Evolutionary conservation across 495 filamentous ascomycete genomes (phyloP), one percentile per base, ranked within the genome.

Genomic region (Tricharina praecox): DNA sequence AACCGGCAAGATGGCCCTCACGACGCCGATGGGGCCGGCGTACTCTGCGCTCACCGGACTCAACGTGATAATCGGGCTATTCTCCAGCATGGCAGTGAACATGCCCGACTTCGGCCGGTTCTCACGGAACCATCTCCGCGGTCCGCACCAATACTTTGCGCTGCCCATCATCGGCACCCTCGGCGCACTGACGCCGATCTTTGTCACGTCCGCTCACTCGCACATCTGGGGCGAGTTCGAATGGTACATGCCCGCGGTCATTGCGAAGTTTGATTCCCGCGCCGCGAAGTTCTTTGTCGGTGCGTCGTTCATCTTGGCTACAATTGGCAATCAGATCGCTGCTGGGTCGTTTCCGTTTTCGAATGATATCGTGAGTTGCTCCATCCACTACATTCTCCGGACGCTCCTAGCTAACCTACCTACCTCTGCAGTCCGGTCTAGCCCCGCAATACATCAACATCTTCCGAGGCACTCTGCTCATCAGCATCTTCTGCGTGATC

Each of bases 61-160:
- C 11, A 67, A 68, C 50, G 66, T 60, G 25, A 67, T 68, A 38
- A 68, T 67, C 23, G 64, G 67, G 1, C 61, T 68, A 1, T 69
- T 67, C 51, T 62, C 56, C 36, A 63, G 64, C 0, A 62, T 68
- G 47, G 63, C 66, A 1, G 58, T 68, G 34, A 68, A 67, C 57
- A 68, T 68, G 65, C 62, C 63, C 23, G 63, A 66, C 51, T 64
- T 66, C 32, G 56, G 59, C 9, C 60, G 63, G 4, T 67, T 64
- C 49, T 63, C 63, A 4, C 60, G 58, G 36, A 62, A 66, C 45
- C 50, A 50, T 15, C 54, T 65, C 18, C 48, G 47, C 8, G 64
- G 63, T 8, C 48, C 48, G 18, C 61, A 66, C 30, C 64, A 67
- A 47, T 64, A 62, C 49, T 45, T 67, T 34, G 64, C 63, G 18